Base-by-base conservation (phyloP, 306 rosid genomes). In the Cyamopsis tetragonoloba region DNA sequence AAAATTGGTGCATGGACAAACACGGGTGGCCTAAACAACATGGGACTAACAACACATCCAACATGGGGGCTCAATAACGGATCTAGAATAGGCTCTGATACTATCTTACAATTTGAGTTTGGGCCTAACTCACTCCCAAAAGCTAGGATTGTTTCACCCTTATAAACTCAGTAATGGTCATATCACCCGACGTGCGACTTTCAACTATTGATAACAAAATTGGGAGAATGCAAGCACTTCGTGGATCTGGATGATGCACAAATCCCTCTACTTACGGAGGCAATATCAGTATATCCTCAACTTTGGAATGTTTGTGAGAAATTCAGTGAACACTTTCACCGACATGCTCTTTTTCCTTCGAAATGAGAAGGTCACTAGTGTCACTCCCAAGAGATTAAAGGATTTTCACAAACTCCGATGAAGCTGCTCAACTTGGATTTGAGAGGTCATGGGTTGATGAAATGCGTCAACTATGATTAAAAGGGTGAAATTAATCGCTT, bases 371-470 rank as follows among this genome's bases (percentile, higher is more conserved):
- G 24, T 7, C 0, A 0, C 6, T 4, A 57, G 58, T n/a, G 15
- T 70, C 3, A 70, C 46, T 57, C 57, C 46, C 28, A 7, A 44
- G 5, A 6, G 8, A 41, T 14, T 39, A 30, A 30, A 69, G 3
- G 48, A 70, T 24, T 70, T 70, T 43, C 37, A 43, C 11, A 4
- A 1, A 31, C 47, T 70, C n/a, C 43, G 4, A 56, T 56, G 75
- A 42, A 43, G 66, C 37, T 42, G 15, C 31, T 20, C 38, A 57
- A 58, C 48, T 70, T 8, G 68, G 59, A 44, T 43, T 57, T 32
- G 75, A 70, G 3, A 57, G 28, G 17, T 32, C 75, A 31, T 70
- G 75, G 75, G 48, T 70, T 57, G 59, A 57, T 9, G 38, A 42
- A 44, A 70, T 70, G 60, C 39, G 8, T 13, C 48, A 58, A 22